These are phyloP conservation scores for Eimeria necatrix DNA, from an alignment of 169 alveolate species.

Conservation along the genomic window DNA sequence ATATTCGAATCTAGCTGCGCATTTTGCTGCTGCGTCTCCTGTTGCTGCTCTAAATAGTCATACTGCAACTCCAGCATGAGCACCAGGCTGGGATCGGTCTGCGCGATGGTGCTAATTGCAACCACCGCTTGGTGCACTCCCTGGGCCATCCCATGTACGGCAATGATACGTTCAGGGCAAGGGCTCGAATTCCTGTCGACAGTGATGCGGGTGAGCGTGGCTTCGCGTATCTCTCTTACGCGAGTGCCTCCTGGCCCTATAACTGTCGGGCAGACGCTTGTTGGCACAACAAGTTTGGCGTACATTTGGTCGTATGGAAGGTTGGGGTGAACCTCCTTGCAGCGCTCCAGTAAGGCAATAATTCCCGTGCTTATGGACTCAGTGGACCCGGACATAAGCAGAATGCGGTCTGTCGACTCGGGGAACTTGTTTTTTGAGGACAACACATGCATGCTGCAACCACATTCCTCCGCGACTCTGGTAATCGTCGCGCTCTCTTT, in stretches of 20 bases:
- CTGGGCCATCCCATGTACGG: constrained; percentile 75
- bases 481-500: constrained; percentile 33
- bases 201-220: constrained; percentile 66
- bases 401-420: constrained; percentile 38
- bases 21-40: constrained; percentile 52
- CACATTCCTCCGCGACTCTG: constrained; percentile 37
- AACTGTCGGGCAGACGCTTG: constrained; percentile 54
- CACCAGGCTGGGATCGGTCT: constrained; percentile 63
- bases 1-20: constrained; percentile 55
- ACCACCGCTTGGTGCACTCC: constrained; percentile 76
- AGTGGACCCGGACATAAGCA: constrained; percentile 64
- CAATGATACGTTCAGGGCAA: constrained; percentile 51
- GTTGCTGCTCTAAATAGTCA: constrained; percentile 54
- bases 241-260: constrained; percentile 69
- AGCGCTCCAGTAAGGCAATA: constrained; percentile 61
- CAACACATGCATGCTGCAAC: constrained; percentile 72
- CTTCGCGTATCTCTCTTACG: constrained; percentile 65
- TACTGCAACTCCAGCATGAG: constrained; percentile 65
- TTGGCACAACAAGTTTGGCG: constrained; percentile 66
- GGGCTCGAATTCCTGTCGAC: constrained; percentile 33
- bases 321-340: constrained; percentile 79
- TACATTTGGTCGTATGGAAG: constrained; percentile 78
- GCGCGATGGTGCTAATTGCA: constrained; percentile 66
- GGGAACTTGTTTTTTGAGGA: constrained; percentile 66
- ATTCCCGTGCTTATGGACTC: constrained; percentile 66